Conservation (phyloP, 2,329 filamentous ascomycete genomes). For the Verticillium klebahnii region DNA sequence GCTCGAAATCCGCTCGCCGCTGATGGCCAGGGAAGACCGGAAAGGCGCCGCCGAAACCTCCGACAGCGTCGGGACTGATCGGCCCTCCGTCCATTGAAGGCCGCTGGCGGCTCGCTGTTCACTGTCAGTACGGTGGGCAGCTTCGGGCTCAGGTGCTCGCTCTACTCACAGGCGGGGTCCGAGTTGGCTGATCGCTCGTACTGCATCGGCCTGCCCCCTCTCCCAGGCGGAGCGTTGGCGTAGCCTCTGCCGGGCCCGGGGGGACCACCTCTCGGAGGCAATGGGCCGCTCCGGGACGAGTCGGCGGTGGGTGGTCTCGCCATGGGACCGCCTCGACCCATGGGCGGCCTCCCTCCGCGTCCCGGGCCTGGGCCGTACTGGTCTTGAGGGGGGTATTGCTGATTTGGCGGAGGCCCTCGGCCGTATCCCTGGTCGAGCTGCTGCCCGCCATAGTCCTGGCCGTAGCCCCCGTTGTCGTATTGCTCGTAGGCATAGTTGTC, state of each 20-base stretch:
- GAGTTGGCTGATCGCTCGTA: conserved; percentile 30
- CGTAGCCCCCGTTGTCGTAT: conserved; percentile 34
- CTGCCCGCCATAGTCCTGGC: conserved; percentile 33
- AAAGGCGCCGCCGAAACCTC: conserved; percentile 26
- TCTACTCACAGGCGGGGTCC: conserved; percentile 35
- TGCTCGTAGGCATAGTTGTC: conserved; percentile 41
- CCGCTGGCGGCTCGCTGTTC: conserved; percentile 22
- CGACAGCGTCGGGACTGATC: conserved; percentile 21
- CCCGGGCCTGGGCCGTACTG: conserved; percentile 37
- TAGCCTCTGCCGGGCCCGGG: conserved; percentile 27
- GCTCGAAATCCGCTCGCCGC: conserved; percentile 32
- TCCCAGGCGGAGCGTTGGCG: conserved; percentile 22
- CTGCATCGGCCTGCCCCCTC: conserved; percentile 35
- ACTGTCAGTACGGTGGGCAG: background rate
- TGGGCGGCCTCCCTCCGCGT: conserved; percentile 35
- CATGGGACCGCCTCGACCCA: conserved; percentile 41
- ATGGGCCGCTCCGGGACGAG: conserved; percentile 28
- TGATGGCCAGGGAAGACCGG: conserved; percentile 36
- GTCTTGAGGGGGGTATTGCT: conserved; percentile 37
- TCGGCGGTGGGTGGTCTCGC: conserved; percentile 34
- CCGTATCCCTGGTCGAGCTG: conserved; percentile 42
- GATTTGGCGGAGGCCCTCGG: conserved; percentile 33
- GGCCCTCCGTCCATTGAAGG: conserved; percentile 23
- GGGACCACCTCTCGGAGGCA: conserved; percentile 31
- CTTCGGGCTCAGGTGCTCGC: too few relatives aligned